phyloP scores from a whole-genome alignment of 2,329 filamentous ascomycete species.

The Pseudocercospora cruenta region DNA sequence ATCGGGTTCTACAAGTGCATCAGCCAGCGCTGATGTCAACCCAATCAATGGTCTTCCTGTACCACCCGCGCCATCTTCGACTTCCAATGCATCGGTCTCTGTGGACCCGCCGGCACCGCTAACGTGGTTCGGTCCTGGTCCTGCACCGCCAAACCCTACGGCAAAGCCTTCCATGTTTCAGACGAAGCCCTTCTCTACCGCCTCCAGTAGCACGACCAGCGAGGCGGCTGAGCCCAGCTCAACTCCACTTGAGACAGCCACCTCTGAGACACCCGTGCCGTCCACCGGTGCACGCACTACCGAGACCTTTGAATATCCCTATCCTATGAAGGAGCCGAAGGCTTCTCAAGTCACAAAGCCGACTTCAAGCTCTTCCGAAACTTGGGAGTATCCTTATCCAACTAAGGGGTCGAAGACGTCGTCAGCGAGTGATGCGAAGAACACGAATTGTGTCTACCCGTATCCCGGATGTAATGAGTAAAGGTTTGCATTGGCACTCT shows the following conservation, averaged over 20 bases:
- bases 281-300: background rate
- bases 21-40: background rate
- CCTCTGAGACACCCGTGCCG: background rate
- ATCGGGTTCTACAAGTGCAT: background rate
- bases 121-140: background rate
- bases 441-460: constrained; percentile 5
- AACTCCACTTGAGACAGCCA: too few relatives aligned
- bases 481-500: background rate
- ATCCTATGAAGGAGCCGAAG: background rate
- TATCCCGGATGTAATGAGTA: constrained; percentile 7
- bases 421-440: background rate
- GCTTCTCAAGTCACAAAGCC: background rate
- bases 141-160: constrained; percentile 7
- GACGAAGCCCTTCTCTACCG: constrained; percentile 3
- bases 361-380: background rate
- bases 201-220: background rate
- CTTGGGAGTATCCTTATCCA: constrained; percentile 1
- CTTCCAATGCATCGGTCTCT: background rate
- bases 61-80: background rate
- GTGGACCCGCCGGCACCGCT: background rate
- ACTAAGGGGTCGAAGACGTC: background rate
- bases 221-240: background rate
- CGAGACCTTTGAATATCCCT: background rate
- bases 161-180: constrained; percentile 1
- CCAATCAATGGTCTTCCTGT: constrained; percentile 5